Evolutionary conservation across 2,329 filamentous ascomycete genomes (phyloP).

Genomic region (Colletotrichum sp.): DNA sequence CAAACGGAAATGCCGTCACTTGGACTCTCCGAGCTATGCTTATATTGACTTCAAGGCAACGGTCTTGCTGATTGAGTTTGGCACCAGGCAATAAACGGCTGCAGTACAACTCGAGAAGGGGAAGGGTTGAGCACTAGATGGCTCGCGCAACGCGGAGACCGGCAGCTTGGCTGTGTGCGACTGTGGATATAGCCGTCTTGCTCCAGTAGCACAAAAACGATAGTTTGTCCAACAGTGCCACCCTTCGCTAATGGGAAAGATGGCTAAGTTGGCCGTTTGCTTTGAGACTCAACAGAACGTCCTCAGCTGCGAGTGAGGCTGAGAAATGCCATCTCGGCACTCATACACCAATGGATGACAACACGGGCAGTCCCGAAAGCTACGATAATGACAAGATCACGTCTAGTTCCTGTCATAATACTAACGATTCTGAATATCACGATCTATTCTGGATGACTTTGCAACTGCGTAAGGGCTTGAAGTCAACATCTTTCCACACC

Average conservation of each 20-base stretch:
- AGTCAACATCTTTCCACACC: not conserved
- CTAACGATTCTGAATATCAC: fast-evolving
- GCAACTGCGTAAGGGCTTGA: not conserved
- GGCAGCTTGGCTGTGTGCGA: not conserved
- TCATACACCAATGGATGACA: fast-evolving
- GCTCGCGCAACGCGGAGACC: not conserved
- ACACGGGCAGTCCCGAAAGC: not conserved
- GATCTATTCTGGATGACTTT: not conserved
- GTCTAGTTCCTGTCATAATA: fast-evolving
- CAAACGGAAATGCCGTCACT: not conserved
- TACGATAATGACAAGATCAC: fast-evolving
- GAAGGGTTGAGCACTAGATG: not conserved
- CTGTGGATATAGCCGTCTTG: not conserved
- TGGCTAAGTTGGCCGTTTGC: too few species aligned
- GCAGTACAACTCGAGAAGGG: fast-evolving
- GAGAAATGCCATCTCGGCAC: not conserved
- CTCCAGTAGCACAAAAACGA: not conserved
- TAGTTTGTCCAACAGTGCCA: not conserved
- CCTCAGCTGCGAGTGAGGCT: fast-evolving
- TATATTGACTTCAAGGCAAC: not conserved
- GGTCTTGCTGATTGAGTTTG: not conserved
- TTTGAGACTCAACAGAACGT: not conserved
- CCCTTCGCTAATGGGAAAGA: not conserved
- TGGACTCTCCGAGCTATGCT: not conserved
- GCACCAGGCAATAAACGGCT: not conserved